Percentiles rank a stretch among this genome's conserved stretches.
Evolutionary conservation across 257 asterid genomes (phyloP).

Genomic region (Prunella vulgaris): DNA sequence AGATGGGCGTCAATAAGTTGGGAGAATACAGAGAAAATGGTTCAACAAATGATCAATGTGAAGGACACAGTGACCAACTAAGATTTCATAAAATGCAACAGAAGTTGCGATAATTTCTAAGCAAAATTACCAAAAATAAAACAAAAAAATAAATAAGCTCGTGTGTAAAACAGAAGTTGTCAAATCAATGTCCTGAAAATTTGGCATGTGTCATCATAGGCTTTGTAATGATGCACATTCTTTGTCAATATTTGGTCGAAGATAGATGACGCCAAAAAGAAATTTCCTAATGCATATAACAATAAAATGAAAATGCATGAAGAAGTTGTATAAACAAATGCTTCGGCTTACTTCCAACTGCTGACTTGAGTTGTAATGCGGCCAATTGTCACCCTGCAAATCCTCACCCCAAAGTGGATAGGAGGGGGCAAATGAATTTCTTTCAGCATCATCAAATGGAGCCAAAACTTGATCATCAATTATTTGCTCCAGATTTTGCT

Average conservation of each 20-base stretch:
- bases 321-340: too few species aligned
- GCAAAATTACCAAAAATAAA: not conserved
- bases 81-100: not conserved
- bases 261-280: not conserved
- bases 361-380: conserved; percentile 34
- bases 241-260: not conserved
- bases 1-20: not conserved
- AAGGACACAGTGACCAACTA: not conserved
- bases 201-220: too few species aligned
- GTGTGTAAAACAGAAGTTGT: not conserved
- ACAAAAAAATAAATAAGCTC: not conserved
- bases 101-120: not conserved
- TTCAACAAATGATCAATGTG: not conserved
- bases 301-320: not conserved
- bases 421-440: conserved; percentile 28
- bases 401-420: conserved; percentile 50
- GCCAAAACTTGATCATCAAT: conserved; percentile 28
- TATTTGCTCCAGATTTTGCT: conserved; percentile 43
- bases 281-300: not conserved
- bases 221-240: not conserved
- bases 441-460: conserved; percentile 30
- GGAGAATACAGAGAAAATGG: not conserved
- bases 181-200: not conserved
- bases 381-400: conserved; percentile 41
- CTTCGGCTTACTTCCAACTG: conserved; percentile 48